phyloP scores from a whole-genome alignment of 2,329 filamentous ascomycete species.

The Verruconis gallopava region DNA sequence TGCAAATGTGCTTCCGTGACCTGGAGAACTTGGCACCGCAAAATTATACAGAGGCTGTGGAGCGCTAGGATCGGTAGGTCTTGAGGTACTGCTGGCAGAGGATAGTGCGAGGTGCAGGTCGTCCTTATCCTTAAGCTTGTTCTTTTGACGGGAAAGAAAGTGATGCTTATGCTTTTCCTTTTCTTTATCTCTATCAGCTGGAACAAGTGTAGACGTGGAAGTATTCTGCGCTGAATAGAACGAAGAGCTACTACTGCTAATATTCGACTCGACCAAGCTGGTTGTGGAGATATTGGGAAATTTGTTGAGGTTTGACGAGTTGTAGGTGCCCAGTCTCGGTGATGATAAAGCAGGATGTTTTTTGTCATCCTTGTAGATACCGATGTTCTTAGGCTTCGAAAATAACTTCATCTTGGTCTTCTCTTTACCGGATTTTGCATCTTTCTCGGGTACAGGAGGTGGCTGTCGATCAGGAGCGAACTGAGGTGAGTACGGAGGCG shows the following conservation, averaged over 20 bases:
- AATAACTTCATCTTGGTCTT: slow-evolving; percentile 76
- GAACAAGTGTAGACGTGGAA: slow-evolving; percentile 63
- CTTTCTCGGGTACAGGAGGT: slow-evolving; percentile 33
- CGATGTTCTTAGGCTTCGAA: slow-evolving; percentile 63
- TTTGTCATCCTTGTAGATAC: slow-evolving; percentile 49
- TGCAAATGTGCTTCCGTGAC: slow-evolving; percentile 54
- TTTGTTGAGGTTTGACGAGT: slow-evolving; percentile 51
- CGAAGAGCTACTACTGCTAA: slow-evolving; percentile 41
- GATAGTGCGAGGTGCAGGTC: slow-evolving; percentile 58
- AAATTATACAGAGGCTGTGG: slow-evolving; percentile 71
- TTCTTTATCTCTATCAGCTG: slow-evolving; percentile 39
- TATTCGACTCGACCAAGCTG: slow-evolving; percentile 48
- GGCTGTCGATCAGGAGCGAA: slow-evolving; percentile 16
- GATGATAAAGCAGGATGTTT: slow-evolving; percentile 53
- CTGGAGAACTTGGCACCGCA: slow-evolving; percentile 59
- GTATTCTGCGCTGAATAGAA: slow-evolving; percentile 66
- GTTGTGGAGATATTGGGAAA: slow-evolving; percentile 55
- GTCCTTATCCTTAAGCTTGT: slow-evolving; percentile 61
- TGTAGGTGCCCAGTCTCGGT: slow-evolving; percentile 49
- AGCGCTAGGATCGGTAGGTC: slow-evolving; percentile 60
- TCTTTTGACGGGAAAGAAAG: slow-evolving; percentile 65
- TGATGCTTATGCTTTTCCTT: slow-evolving; percentile 64
- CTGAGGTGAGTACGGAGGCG: slow-evolving; percentile 23
- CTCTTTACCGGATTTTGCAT: slow-evolving; percentile 48
- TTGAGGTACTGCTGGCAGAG: slow-evolving; percentile 64